These are phyloP conservation scores for Talaromyces rugulosus DNA, from an alignment of 2,329 filamentous ascomycete genomes.

Conservation along the genomic window DNA sequence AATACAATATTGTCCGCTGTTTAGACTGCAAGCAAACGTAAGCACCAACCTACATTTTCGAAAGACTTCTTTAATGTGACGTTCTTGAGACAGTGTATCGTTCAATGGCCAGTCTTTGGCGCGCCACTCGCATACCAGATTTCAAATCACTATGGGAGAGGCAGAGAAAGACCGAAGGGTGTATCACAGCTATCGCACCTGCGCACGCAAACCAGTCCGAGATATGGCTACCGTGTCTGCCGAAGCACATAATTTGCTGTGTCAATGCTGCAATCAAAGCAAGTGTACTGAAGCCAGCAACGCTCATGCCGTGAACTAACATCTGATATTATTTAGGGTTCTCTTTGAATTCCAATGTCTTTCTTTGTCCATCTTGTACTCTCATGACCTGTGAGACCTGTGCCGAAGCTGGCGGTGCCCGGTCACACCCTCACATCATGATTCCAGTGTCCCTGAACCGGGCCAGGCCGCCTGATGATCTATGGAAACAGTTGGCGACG, in stretches of 20 bases:
- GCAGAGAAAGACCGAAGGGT: slow-evolving; percentile 11
- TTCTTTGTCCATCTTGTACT: slow-evolving; percentile 11
- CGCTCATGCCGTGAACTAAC: not conserved
- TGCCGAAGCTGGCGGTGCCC: slow-evolving; percentile 10
- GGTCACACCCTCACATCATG: slow-evolving; percentile 13
- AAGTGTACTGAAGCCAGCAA: not conserved
- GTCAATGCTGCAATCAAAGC: slow-evolving; percentile 12
- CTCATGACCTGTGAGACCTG: slow-evolving; percentile 10
- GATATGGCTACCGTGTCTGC: slow-evolving; percentile 8
- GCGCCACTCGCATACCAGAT: slow-evolving; percentile 9
- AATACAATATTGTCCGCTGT: slow-evolving; percentile 10
- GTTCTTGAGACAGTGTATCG: not conserved
- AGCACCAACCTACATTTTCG: not conserved
- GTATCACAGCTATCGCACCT: slow-evolving; percentile 10
- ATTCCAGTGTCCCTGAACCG: slow-evolving; percentile 3
- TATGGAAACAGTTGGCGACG: slow-evolving; percentile 1
- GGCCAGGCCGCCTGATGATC: slow-evolving; percentile 5
- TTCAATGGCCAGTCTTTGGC: slow-evolving; percentile 9
- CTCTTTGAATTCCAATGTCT: slow-evolving; percentile 1
- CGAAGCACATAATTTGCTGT: slow-evolving; percentile 12
- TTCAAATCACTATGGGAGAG: slow-evolving; percentile 11
- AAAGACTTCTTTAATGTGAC: not conserved
- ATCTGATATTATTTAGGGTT: not conserved
- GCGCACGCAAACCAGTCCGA: slow-evolving; percentile 9
- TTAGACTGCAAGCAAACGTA: slow-evolving; percentile 8